A percentile compares a stretch with the other conserved stretches of the same genome.
Conservation (phyloP, 176 grass and related monocot species). For the Alloteropsis semialata region DNA sequence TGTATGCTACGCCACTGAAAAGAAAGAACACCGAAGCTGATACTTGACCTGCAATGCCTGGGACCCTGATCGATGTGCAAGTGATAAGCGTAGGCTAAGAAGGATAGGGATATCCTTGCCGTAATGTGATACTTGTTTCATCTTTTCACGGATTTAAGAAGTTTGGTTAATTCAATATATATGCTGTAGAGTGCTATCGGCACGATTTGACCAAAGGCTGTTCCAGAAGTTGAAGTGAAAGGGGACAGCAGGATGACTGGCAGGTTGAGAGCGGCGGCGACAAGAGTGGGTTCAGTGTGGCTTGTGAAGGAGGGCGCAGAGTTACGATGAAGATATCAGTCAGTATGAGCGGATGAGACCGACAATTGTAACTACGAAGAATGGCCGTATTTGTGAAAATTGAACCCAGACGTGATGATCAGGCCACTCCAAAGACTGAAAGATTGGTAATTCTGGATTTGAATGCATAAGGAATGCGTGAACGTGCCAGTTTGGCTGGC, state of each 20-base stretch:
- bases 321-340: neutral
- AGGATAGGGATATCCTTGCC: neutral
- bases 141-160: neutral
- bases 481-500: neutral
- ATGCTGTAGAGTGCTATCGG: neutral
- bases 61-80: neutral
- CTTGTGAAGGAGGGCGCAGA: neutral
- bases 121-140: neutral
- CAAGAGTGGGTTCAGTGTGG: neutral
- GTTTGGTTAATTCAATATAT: neutral
- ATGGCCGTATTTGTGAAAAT: neutral
- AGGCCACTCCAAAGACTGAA: neutral
- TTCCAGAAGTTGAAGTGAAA: neutral
- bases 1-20: neutral
- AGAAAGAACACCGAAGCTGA: neutral
- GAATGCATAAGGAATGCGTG: neutral
- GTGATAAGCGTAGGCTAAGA: neutral
- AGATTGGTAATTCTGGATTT: neutral
- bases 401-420: neutral
- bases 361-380: neutral
- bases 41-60: neutral
- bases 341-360: neutral
- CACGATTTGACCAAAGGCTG: neutral
- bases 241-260: neutral
- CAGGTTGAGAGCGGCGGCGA: neutral